Evolutionary conservation across 805 yeast species (phyloP).

Genomic region (Blastobotrys attinorum): DNA sequence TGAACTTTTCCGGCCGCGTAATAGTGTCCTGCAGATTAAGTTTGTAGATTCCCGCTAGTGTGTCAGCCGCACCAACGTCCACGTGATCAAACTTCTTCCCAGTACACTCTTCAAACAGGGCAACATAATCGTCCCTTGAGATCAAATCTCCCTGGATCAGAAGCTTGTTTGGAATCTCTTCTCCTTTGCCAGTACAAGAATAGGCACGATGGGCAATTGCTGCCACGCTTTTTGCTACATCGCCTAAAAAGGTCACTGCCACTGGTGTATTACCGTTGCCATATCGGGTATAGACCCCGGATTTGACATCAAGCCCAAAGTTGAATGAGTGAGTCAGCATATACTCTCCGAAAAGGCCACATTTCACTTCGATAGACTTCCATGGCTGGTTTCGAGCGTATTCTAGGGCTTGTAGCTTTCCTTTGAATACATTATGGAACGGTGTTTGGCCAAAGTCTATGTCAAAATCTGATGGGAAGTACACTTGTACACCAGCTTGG

Average conservation of each 20-base stretch:
- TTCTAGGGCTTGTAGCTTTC: neutral
- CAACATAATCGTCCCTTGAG: conserved; percentile 1
- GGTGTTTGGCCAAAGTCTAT: conserved; percentile 24
- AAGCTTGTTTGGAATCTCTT: conserved; percentile 1
- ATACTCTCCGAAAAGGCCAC: conserved; percentile 3
- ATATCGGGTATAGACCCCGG: conserved; percentile 1
- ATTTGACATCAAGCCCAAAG: conserved; percentile 2
- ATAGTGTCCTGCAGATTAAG: neutral
- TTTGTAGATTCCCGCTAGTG: neutral
- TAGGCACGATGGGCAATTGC: neutral
- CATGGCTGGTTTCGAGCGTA: conserved; percentile 2
- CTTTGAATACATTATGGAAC: conserved; percentile 1
- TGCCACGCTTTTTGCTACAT: conserved; percentile 5
- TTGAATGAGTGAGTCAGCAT: neutral
- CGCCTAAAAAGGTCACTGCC: conserved; percentile 4
- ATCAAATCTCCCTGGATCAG: conserved; percentile 1
- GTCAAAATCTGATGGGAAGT: conserved; percentile 55
- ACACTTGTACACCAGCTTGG: conserved; percentile 39
- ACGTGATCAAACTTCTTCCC: neutral
- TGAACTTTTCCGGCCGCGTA: neutral
- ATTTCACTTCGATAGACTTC: conserved; percentile 1
- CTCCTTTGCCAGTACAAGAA: conserved; percentile 1
- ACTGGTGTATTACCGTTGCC: conserved; percentile 1
- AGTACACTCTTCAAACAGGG: conserved; percentile 1
- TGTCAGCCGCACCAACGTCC: neutral